Conservation (phyloP, 768 basidiomycete genomes). For the Phaffia australis region DNA sequence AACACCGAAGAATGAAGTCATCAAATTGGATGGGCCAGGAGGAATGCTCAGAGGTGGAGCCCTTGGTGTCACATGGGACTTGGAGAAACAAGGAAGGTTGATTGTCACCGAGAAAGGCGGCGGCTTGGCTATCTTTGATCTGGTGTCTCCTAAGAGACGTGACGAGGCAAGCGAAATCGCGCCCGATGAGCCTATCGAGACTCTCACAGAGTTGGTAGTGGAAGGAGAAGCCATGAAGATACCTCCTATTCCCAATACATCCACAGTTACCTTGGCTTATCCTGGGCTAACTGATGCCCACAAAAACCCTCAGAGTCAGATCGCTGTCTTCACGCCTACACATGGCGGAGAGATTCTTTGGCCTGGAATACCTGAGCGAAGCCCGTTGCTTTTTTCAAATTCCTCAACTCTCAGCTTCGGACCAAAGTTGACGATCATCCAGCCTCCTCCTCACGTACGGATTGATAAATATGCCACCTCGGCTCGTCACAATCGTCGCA, state of each 20-base stretch:
- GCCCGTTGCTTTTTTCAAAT: constrained; percentile 1
- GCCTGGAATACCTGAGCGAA: constrained; percentile 11
- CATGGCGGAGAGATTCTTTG: constrained; percentile 13
- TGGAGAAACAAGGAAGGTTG: constrained; percentile 11
- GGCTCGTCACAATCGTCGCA: background rate
- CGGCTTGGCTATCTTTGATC: constrained; percentile 14
- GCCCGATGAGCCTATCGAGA: too few relatives aligned
- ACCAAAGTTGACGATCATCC: background rate
- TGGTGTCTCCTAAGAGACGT: background rate
- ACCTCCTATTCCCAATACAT: background rate
- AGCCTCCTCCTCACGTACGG: background rate
- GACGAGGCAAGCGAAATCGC: too few relatives aligned
- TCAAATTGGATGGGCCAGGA: constrained; percentile 4
- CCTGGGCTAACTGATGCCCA: background rate
- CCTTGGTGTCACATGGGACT: constrained; percentile 15
- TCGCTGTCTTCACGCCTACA: constrained; percentile 17
- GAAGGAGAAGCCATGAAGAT: background rate
- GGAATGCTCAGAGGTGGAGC: constrained; percentile 12
- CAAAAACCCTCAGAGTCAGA: background rate
- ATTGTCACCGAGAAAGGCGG: constrained; percentile 16
- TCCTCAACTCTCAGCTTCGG: constrained; percentile 7
- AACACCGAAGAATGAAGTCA: constrained; percentile 5
- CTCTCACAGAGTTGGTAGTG: too few relatives aligned
- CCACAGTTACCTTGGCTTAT: background rate
- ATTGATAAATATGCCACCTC: background rate